Conservation (phyloP, 164 flowering plant genomes). For the Liquidambar formosana region DNA sequence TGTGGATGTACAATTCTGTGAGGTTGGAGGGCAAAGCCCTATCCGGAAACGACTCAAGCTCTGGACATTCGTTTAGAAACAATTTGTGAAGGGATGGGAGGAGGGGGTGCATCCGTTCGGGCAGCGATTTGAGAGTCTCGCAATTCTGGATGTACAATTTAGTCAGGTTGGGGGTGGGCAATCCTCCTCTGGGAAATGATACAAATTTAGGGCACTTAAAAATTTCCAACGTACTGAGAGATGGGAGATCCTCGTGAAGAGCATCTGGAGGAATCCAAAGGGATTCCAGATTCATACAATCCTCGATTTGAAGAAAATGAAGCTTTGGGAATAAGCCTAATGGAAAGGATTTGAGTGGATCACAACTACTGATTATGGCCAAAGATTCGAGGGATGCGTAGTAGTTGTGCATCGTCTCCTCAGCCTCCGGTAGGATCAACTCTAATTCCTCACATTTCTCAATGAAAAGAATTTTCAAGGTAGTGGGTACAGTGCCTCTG, state of each 20-base stretch:
- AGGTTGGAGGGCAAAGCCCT: conserved; percentile 23
- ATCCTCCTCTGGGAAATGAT: conserved; percentile 10
- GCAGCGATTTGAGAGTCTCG: conserved; percentile 20
- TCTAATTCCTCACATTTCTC: not conserved
- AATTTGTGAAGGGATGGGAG: conserved; percentile 13
- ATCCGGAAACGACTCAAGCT: conserved; percentile 14
- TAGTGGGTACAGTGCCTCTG: not conserved
- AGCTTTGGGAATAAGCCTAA: conserved; percentile 7
- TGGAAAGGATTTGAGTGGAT: conserved; percentile 9
- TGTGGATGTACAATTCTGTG: not conserved
- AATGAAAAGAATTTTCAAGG: not conserved
- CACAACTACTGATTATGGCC: not conserved
- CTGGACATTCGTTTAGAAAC: conserved; percentile 4
- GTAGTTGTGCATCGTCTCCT: too few relatives aligned
- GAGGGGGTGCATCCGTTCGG: conserved; percentile 14
- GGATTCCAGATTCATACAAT: not conserved
- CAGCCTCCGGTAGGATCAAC: not conserved
- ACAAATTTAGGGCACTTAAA: not conserved
- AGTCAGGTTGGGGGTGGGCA: conserved; percentile 15
- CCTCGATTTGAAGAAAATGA: not conserved
- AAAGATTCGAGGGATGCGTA: not conserved
- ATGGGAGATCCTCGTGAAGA: not conserved
- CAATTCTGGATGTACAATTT: conserved; percentile 4
- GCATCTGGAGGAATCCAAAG: conserved; percentile 6
- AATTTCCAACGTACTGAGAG: conserved; percentile 1